These are phyloP conservation scores for Penicillium mononematosum DNA, from an alignment of 495 filamentous ascomycete species.

Conservation along the genomic window DNA sequence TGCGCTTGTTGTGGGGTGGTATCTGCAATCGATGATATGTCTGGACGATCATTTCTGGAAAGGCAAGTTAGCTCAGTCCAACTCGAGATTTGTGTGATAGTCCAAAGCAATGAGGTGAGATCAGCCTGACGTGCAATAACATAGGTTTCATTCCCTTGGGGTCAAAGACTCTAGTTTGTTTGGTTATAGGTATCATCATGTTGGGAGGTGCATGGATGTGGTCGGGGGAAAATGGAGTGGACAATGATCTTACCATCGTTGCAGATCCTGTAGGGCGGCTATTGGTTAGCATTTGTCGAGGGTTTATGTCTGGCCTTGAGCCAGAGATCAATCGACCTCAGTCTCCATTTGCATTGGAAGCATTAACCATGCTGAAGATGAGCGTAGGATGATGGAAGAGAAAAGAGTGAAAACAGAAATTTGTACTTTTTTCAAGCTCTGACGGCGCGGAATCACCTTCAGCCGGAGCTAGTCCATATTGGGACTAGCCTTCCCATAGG, in stretches of 20 bases:
- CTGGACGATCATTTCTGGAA: conserved; percentile 19
- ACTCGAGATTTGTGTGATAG: conserved; percentile 17
- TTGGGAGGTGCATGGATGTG: conserved; percentile 22
- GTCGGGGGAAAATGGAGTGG: conserved; percentile 8
- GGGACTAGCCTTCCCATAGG: conserved; percentile 5
- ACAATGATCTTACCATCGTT: conserved; percentile 24
- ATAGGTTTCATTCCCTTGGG: conserved; percentile 84
- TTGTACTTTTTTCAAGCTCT: conserved; percentile 29
- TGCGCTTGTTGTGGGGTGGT: background rate
- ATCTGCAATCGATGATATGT: conserved; percentile 7
- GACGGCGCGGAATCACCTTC: conserved; percentile 16
- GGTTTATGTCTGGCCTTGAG: background rate
- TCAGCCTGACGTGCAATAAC: conserved; percentile 99
- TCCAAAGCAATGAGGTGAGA: conserved; percentile 44
- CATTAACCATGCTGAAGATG: conserved; percentile 25
- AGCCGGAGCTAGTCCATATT: conserved; percentile 2
- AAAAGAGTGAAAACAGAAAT: conserved; percentile 21
- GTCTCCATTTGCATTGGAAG: conserved; percentile 9
- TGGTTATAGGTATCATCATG: conserved; percentile 80
- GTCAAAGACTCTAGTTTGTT: conserved; percentile 99
- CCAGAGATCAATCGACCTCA: background rate
- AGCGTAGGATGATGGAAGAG: conserved; percentile 20
- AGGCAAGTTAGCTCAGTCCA: conserved; percentile 31
- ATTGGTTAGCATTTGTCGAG: background rate
- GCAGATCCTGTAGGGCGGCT: background rate